Base-by-base conservation (phyloP, 169 alveolate genomes). In the Plasmodium ovale region DNA sequence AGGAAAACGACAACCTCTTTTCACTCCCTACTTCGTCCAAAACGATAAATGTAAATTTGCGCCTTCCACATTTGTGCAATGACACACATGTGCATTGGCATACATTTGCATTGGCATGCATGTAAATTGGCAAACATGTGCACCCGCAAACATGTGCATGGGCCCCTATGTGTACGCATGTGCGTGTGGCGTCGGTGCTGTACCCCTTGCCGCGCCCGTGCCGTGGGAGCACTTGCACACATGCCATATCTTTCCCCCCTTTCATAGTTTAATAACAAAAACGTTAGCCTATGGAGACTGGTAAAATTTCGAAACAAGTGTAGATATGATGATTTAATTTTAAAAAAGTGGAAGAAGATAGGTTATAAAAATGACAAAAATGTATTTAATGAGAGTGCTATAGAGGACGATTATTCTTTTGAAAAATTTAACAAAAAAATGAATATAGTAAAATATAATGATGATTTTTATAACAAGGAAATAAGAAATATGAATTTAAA, bases 271-370 rank as follows among this genome's bases (percentile, higher is more conserved):
- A 79, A 70, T 42, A 79, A 87, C 77, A 91, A 91, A 44, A 87
- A 70, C 47, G 71, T 79, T 10, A 90, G 91, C 42, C 64, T 89
- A 49, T 94, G 96, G 96, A 60, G 95, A 69, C 39, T 87, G 16
- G 92, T 94, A 31, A 87, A 87, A 21, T 94, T 94, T 82, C 73
- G 92, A 49, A 94, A 92, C 87, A 94, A 93, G 54, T 94, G 95
- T 35, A 49, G 96, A 47, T 67, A 94, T 5, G 96, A 94, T 44
- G 94, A 93, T 29, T 87, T 94, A 35, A 93, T 94, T 12, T 72
- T 94, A 39, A 85, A 58, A 67, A 94, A 94, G 60, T 94, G 96
- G 96, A 47, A 92, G 39, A 90, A 93, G 44, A 87, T 93, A 19
- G 92, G 85, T 14, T 73, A 82, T 82, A 79, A 59, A 47, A 72